Evolutionary conservation across 192 early-diverging fungal genomes (phyloP).

Genomic region (Paraglomus brasilianum): DNA sequence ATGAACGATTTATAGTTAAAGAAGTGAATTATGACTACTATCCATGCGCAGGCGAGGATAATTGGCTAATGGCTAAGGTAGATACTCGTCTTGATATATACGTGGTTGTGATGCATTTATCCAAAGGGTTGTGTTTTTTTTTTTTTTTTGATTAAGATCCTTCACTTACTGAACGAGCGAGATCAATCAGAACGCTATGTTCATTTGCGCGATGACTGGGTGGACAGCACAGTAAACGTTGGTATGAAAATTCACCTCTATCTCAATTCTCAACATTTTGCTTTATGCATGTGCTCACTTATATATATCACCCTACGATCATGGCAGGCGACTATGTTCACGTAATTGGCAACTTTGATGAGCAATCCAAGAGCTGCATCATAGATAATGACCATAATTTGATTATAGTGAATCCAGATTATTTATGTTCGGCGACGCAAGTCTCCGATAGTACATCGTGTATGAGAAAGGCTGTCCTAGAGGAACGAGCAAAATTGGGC

Average conservation of each 20-base stretch:
- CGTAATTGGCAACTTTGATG: constrained; percentile 41
- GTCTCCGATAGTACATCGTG: constrained; percentile 77
- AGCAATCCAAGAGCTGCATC: constrained; percentile 38
- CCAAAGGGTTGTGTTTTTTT: too few species aligned
- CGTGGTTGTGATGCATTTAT: too few species aligned
- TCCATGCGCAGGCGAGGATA: too few species aligned
- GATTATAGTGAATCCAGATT: constrained; percentile 80
- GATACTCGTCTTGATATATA: too few species aligned
- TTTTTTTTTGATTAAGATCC: too few species aligned
- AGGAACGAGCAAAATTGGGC: constrained; percentile 55
- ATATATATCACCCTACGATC: background rate
- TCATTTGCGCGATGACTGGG: constrained; percentile 70
- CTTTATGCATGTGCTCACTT: background rate
- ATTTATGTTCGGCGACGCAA: constrained; percentile 71
- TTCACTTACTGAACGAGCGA: too few species aligned
- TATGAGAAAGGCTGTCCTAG: constrained; percentile 73
- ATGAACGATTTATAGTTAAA: too few species aligned
- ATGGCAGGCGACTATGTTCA: constrained; percentile 67
- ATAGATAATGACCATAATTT: constrained; percentile 60
- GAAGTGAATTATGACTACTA: too few species aligned
- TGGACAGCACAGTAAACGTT: constrained; percentile 48
- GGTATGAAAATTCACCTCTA: constrained; percentile 27
- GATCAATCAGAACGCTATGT: constrained; percentile 14
- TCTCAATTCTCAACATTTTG: background rate
- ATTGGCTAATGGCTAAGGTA: too few species aligned